Percentiles rank a stretch among this genome's conserved stretches.
Evolutionary conservation across 495 filamentous ascomycete species (phyloP).

Genomic region (Penicillium lagena): DNA sequence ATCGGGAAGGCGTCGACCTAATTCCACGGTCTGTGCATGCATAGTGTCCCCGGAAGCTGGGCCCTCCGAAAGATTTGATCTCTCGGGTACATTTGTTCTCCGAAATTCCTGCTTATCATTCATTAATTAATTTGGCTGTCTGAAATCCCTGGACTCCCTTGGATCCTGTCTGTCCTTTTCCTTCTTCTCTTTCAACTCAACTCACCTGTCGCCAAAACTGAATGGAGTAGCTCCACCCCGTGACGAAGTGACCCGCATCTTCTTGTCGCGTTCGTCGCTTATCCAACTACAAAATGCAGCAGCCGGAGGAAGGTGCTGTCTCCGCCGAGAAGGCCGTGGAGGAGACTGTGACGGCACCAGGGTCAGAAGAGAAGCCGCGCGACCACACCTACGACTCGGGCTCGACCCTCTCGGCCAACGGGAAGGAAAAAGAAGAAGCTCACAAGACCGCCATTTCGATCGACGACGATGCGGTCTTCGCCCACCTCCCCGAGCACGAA

Average conservation of each 20-base stretch:
- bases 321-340: conserved; percentile 12
- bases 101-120: too few relatives aligned
- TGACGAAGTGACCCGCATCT: not conserved
- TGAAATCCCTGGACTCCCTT: too few relatives aligned
- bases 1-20: too few relatives aligned
- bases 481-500: conserved; percentile 46
- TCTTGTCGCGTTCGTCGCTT: not conserved
- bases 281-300: conserved; percentile 9
- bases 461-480: conserved; percentile 29
- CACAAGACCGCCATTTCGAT: conserved; percentile 7
- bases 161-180: too few relatives aligned
- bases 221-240: not conserved
- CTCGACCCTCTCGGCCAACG: conserved; percentile 10
- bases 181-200: too few relatives aligned
- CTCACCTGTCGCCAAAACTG: not conserved
- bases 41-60: too few relatives aligned
- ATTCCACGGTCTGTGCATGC: too few relatives aligned
- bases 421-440: conserved; percentile 12
- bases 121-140: too few relatives aligned
- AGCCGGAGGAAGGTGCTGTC: conserved; percentile 14
- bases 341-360: conserved; percentile 1
- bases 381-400: conserved; percentile 16
- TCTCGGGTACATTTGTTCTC: too few relatives aligned
- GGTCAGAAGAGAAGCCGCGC: conserved; percentile 4
- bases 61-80: too few relatives aligned